phyloP scores from a whole-genome alignment of 306 rosid species.

The Begonia loranthoides region DNA sequence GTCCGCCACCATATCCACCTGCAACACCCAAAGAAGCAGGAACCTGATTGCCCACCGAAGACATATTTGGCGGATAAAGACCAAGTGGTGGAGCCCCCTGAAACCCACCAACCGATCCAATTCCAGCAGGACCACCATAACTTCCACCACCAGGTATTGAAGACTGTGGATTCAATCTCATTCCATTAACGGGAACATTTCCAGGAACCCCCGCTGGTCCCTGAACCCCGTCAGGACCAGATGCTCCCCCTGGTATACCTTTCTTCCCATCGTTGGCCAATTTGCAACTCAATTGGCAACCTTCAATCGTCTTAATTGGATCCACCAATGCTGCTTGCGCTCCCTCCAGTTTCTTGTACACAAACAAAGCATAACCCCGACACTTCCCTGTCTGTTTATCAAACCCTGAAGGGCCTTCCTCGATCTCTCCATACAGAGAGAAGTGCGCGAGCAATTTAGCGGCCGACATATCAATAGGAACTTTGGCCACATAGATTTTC shows the following conservation, averaged over 20 bases:
- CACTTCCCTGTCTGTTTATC: constrained; percentile 91
- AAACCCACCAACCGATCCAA: constrained; percentile 62
- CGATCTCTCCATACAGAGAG: constrained; percentile 68
- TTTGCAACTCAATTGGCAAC: constrained; percentile 68
- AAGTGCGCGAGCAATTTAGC: constrained; percentile 74
- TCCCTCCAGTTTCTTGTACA: constrained; percentile 70
- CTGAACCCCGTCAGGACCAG: constrained; percentile 22
- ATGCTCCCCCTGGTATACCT: constrained; percentile 36
- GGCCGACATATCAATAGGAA: constrained; percentile 67
- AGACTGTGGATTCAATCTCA: constrained; percentile 20
- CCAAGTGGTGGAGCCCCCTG: constrained; percentile 22
- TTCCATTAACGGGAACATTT: constrained; percentile 22
- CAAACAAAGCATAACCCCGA: constrained; percentile 76
- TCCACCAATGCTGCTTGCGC: constrained; percentile 75
- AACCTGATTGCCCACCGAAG: constrained; percentile 34
- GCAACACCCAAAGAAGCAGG: constrained; percentile 35
- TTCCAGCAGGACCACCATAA: constrained; percentile 29
- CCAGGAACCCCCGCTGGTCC: constrained; percentile 34
- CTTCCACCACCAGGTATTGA: constrained; percentile 42
- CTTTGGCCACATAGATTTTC: constrained; percentile 84
- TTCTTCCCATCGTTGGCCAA: constrained; percentile 82
- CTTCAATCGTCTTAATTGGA: constrained; percentile 78
- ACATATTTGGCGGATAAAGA: constrained; percentile 29
- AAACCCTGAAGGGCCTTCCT: constrained; percentile 92
- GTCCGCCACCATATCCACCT: neutral